phyloP scores from a whole-genome alignment of 768 basidiomycete species.

The Suillus alpinus region DNA sequence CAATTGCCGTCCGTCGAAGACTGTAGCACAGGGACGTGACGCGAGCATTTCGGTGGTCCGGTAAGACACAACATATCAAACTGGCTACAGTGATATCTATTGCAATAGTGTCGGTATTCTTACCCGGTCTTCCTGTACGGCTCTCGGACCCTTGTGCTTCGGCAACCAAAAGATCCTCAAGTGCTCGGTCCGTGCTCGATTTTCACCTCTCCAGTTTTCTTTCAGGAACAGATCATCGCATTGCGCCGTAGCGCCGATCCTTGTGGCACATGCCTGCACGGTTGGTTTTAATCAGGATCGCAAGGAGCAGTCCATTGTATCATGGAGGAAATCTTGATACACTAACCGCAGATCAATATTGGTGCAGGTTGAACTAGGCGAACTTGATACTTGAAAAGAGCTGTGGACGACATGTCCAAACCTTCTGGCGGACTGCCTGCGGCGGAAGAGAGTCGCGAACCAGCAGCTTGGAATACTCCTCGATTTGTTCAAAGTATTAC shows the following conservation, averaged over 20 bases:
- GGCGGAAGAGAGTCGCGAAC: not conserved
- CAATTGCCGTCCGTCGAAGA: not conserved
- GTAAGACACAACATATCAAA: not conserved
- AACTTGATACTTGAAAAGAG: not conserved
- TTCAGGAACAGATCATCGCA: not conserved
- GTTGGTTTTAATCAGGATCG: not conserved
- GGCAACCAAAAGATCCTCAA: not conserved
- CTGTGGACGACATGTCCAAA: not conserved
- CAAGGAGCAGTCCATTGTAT: not conserved
- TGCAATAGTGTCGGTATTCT: not conserved
- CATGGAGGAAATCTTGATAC: not conserved
- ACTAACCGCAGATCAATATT: not conserved
- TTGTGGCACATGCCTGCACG: not conserved
- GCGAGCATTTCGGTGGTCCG: not conserved
- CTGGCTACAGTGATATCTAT: not conserved
- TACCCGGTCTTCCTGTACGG: constrained; percentile 1
- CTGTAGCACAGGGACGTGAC: not conserved
- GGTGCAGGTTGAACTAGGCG: not conserved
- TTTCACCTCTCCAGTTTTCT: not conserved
- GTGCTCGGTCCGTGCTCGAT: not conserved
- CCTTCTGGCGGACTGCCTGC: not conserved
- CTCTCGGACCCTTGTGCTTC: not conserved
- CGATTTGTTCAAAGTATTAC: not conserved
- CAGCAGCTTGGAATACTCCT: not conserved
- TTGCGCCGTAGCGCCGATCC: not conserved